Evolutionary conservation across 345 rosid species (phyloP).

Genomic region (Moricandia moricandioides): DNA sequence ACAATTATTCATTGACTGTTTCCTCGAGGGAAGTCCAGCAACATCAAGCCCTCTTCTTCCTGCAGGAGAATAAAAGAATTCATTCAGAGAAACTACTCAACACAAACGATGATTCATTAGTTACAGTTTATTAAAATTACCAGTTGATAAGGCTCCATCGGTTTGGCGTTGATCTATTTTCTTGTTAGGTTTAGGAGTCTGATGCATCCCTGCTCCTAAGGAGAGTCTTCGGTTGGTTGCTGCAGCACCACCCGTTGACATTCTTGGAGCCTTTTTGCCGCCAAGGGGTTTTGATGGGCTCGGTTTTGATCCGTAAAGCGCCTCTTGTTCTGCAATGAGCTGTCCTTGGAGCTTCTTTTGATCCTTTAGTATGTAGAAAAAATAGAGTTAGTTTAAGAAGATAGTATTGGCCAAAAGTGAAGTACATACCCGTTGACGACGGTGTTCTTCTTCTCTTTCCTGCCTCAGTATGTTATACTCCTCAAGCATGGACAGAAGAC

Average conservation of each 20-base stretch:
- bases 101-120: neutral
- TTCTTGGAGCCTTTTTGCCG: conserved; percentile 68
- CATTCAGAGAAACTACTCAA: neutral
- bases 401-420: neutral
- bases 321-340: conserved; percentile 90
- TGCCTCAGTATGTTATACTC: conserved; percentile 69
- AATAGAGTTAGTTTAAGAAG: neutral
- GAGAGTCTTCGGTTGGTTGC: conserved; percentile 67
- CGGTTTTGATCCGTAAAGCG: conserved; percentile 89
- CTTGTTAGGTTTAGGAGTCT: conserved; percentile 62
- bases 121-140: conserved; percentile 33
- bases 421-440: conserved; percentile 68
- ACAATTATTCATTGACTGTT: conserved; percentile 53
- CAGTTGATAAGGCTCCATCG: conserved; percentile 55
- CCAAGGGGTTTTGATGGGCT: conserved; percentile 84
- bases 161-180: conserved; percentile 56
- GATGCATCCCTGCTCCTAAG: conserved; percentile 68
- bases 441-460: conserved; percentile 95
- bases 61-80: conserved; percentile 11
- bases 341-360: conserved; percentile 98
- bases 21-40: conserved; percentile 60
- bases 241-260: conserved; percentile 70
- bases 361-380: conserved; percentile 52
- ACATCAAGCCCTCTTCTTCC: conserved; percentile 69
- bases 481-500: conserved; percentile 87